These are phyloP conservation scores for Rhizopogon salebrosus DNA, from an alignment of 768 basidiomycete species.

Conservation along the genomic window DNA sequence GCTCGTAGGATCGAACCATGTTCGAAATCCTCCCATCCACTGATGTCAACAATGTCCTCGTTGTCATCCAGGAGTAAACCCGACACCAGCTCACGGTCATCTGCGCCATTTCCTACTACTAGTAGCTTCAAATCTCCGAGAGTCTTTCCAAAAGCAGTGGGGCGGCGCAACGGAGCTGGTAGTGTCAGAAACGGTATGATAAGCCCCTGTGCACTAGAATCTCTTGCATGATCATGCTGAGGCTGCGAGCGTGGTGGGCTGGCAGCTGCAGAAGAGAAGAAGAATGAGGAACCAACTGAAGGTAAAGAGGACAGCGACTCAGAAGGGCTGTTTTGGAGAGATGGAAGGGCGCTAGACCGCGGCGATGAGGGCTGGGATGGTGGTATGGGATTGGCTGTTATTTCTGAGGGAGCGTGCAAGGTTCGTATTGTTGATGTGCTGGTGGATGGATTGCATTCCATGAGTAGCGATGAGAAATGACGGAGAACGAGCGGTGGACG, in stretches of 20 bases:
- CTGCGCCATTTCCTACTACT: slow-evolving; percentile 41
- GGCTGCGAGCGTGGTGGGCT: slow-evolving; percentile 53
- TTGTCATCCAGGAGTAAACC: slow-evolving; percentile 55
- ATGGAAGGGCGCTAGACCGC: slow-evolving; percentile 44
- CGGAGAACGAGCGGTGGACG: not conserved
- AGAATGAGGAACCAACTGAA: slow-evolving; percentile 69
- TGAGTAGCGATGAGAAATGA: slow-evolving; percentile 9
- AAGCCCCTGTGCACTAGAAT: slow-evolving; percentile 43
- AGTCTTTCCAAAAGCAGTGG: slow-evolving; percentile 66
- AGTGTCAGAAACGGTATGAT: slow-evolving; percentile 68
- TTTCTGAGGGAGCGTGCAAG: slow-evolving; percentile 22
- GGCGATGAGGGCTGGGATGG: slow-evolving; percentile 44
- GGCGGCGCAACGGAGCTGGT: slow-evolving; percentile 54
- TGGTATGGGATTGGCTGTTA: slow-evolving; percentile 3
- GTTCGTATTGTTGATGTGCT: slow-evolving; percentile 38
- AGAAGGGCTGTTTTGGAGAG: slow-evolving; percentile 58
- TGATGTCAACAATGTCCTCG: slow-evolving; percentile 62
- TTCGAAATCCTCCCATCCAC: slow-evolving; percentile 48
- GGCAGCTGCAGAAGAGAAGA: slow-evolving; percentile 70
- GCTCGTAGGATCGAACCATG: slow-evolving; percentile 45
- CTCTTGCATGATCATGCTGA: slow-evolving; percentile 34
- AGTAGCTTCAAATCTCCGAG: slow-evolving; percentile 57
- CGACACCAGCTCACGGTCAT: slow-evolving; percentile 33
- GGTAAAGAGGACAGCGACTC: slow-evolving; percentile 67
- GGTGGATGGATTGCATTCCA: slow-evolving; percentile 25